Percentiles rank a stretch among this genome's conserved stretches.
Evolutionary conservation across 2,329 filamentous ascomycete species (phyloP).

Genomic region (Nothomitra cinnamomea): DNA sequence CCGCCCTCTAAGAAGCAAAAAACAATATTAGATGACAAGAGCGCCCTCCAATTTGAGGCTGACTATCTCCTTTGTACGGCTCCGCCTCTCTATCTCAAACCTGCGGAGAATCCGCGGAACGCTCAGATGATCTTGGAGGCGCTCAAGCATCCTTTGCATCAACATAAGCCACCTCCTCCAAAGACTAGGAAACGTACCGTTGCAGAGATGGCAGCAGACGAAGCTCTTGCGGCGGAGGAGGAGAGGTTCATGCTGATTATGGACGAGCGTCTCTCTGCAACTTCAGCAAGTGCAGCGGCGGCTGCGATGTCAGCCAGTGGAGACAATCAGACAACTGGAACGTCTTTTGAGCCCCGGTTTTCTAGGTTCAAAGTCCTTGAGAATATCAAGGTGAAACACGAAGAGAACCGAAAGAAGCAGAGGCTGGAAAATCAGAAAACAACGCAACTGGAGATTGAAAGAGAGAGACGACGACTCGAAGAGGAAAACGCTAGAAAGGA

Average conservation of each 20-base stretch:
- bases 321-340: constrained; percentile 53
- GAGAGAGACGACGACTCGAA: constrained; percentile 11
- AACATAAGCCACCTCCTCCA: constrained; percentile 58
- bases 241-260: constrained; percentile 86
- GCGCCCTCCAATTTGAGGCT: constrained; percentile 59
- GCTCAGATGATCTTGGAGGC: constrained; percentile 54
- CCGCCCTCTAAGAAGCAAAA: constrained; percentile 52
- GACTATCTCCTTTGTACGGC: constrained; percentile 58
- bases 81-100: constrained; percentile 59
- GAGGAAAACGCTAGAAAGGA: constrained; percentile 19
- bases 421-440: constrained; percentile 23
- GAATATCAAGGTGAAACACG: constrained; percentile 61
- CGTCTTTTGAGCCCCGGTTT: constrained; percentile 72
- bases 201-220: constrained; percentile 86
- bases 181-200: constrained; percentile 87
- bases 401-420: constrained; percentile 44
- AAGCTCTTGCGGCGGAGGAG: constrained; percentile 74
- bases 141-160: constrained; percentile 61
- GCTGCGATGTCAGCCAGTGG: constrained; percentile 45
- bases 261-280: constrained; percentile 61
- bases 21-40: constrained; percentile 59
- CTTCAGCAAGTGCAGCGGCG: constrained; percentile 36
- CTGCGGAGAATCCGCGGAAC: constrained; percentile 51
- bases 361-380: constrained; percentile 84
- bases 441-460: constrained; percentile 14